phyloP scores from a whole-genome alignment of 768 basidiomycete genomes.

The Suillus variegatus region DNA sequence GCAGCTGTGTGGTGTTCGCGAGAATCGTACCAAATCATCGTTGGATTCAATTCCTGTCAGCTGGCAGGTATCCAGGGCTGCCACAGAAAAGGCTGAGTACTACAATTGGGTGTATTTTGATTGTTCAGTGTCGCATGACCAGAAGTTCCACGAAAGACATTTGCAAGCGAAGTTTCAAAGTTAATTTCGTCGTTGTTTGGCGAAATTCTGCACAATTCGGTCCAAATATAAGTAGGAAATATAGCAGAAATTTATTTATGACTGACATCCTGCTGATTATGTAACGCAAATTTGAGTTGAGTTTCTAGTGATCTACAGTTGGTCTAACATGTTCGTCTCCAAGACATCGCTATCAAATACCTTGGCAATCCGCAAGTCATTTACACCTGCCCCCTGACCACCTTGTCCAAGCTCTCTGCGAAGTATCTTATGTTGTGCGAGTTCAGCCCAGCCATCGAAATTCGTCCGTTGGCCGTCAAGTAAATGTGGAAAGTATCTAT shows the following conservation, averaged over 20 bases:
- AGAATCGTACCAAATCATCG: too few relatives aligned
- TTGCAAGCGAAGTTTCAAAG: too few relatives aligned
- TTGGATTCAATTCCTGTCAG: too few relatives aligned
- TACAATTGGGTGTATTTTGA: neutral
- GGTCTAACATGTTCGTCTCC: neutral
- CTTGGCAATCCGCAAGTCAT: neutral
- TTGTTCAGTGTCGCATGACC: neutral
- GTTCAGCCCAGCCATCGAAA: slow-evolving; percentile 95
- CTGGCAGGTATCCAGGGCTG: too few relatives aligned
- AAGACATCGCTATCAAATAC: neutral
- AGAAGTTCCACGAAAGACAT: neutral
- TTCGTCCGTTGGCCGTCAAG: slow-evolving; percentile 83
- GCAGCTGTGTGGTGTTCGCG: too few relatives aligned
- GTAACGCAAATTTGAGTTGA: neutral
- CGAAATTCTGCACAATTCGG: too few relatives aligned
- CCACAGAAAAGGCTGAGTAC: neutral
- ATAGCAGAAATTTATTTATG: too few relatives aligned
- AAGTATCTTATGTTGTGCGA: slow-evolving; percentile 74
- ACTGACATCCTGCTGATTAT: too few relatives aligned
- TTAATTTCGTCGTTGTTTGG: too few relatives aligned
- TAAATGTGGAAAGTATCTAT: slow-evolving; percentile 79
- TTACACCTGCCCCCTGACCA: slow-evolving; percentile 51
- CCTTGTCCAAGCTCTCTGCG: slow-evolving; percentile 69
- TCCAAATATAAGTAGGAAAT: too few relatives aligned
- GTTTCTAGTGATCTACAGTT: neutral